These are phyloP conservation scores for Lobosporangium transversale DNA, from an alignment of 192 early-diverging fungal genomes.

Conservation along the genomic window DNA sequence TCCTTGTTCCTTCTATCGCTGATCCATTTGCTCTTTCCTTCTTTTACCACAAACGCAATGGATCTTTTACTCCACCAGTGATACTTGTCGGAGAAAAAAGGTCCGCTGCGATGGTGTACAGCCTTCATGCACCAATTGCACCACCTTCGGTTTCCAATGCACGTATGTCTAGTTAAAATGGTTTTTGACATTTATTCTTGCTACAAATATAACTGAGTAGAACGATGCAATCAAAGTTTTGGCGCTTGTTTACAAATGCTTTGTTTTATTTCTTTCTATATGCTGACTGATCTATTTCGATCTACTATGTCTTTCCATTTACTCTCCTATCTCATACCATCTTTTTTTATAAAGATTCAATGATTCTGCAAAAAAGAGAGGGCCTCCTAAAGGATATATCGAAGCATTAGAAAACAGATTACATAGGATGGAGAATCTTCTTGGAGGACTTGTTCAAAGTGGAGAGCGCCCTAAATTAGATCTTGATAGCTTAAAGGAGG, in stretches of 20 bases:
- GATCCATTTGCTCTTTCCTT: neutral
- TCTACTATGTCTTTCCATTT: too few species aligned
- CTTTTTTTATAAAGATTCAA: too few species aligned
- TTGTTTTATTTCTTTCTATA: too few species aligned
- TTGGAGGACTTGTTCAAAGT: constrained; percentile 64
- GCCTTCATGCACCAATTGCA: constrained; percentile 56
- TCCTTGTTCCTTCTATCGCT: constrained; percentile 55
- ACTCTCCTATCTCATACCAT: too few species aligned
- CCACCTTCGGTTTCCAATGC: constrained; percentile 56
- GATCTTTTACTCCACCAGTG: constrained; percentile 31
- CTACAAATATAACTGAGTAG: constrained; percentile 10
- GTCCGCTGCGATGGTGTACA: constrained; percentile 58
- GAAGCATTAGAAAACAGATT: constrained; percentile 83
- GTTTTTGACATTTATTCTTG: too few species aligned
- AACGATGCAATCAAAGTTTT: too few species aligned
- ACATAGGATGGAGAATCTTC: constrained; percentile 74
- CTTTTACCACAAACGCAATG: neutral
- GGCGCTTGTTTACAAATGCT: too few species aligned
- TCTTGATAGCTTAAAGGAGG: constrained; percentile 31
- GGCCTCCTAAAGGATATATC: constrained; percentile 88
- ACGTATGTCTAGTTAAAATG: constrained; percentile 58
- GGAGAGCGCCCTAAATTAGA: constrained; percentile 55
- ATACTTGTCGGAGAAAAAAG: constrained; percentile 58
- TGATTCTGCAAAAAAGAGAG: constrained; percentile 62
- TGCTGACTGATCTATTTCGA: too few species aligned